Evolutionary conservation across 2,329 filamentous ascomycete species (phyloP).

Genomic region (Hypomyces perniciosus): DNA sequence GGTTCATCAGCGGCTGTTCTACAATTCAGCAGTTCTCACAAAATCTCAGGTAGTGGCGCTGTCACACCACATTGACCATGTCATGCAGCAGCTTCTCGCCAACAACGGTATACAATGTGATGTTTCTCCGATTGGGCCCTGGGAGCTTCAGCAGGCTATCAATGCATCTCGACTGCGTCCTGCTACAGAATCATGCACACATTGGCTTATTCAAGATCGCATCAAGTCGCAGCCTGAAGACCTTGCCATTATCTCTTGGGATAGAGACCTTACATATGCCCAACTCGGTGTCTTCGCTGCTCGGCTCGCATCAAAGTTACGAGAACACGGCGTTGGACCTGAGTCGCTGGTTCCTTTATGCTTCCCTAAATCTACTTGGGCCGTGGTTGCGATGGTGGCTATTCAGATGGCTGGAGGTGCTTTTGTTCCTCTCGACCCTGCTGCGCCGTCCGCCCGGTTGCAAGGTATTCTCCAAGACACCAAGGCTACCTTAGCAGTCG

Average conservation of each 20-base stretch:
- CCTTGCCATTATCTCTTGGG: conserved; percentile 13
- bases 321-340: conserved; percentile 14
- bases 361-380: conserved; percentile 17
- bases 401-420: conserved; percentile 22
- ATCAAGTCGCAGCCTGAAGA: background rate
- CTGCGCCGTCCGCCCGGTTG: background rate
- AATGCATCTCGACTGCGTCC: background rate
- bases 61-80: conserved; percentile 1
- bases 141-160: background rate
- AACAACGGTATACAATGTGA: background rate
- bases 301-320: background rate
- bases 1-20: background rate
- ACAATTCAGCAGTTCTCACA: background rate
- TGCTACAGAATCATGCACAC: background rate
- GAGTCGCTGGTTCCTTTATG: conserved; percentile 14
- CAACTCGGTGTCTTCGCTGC: conserved; percentile 9
- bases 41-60: background rate
- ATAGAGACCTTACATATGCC: conserved; percentile 16
- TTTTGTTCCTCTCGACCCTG: conserved; percentile 2
- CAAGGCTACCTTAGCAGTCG: background rate
- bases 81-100: conserved; percentile 1
- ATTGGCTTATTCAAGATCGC: background rate
- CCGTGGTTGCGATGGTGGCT: conserved; percentile 19
- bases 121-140: background rate
- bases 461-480: background rate